Base-by-base conservation (phyloP, 306 rosid species). In the Dalbergia cultrata region DNA sequence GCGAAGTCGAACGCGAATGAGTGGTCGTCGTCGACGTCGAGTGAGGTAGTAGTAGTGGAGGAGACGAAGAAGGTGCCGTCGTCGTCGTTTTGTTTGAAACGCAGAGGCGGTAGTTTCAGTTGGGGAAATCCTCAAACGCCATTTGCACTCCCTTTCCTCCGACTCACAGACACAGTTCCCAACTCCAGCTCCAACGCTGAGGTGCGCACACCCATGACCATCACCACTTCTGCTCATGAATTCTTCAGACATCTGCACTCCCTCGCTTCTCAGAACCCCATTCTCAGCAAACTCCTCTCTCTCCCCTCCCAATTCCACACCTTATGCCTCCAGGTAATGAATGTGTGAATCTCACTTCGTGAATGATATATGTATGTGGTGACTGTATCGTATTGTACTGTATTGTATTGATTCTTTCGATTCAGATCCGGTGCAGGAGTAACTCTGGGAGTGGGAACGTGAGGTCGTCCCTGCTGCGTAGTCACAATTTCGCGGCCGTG, bases 401-500 rank as follows among this genome's bases (percentile, higher is more conserved):
- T 26, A 26, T 21, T 44, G 4, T 50, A 18, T 70, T 86, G 68
- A 35, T 60, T 33, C 79, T 72, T 71, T 22, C 5, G 16, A 41
- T 84, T 84, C 94, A 93, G 99, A 83, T 93, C 86, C 85, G 89
- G 45, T 34, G 80, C 82, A 78, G 81, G 60, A 78, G 81, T 64
- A 89, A 75, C 59, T 56, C 62, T 41, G 78, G 80, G 67, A 90
- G 77, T 41, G 78, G 80, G 67, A 89, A 79, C 47, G 59, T 59
- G 79, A 73, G 80, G 37, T 68, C 53, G 31, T 26, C 31, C 3
- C 31, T 26, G 71, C 14, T 90, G 63, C 50, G 81, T 21, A 50
- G 12, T 77, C 94, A 88, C 63, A 92, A 90, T 77, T 95, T 95
- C 33, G 98, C 98, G 4, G 98, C 98, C 0, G 92, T 95, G 77